phyloP scores from a whole-genome alignment of 2,329 filamentous ascomycete genomes.

The Onygenales sp. region DNA sequence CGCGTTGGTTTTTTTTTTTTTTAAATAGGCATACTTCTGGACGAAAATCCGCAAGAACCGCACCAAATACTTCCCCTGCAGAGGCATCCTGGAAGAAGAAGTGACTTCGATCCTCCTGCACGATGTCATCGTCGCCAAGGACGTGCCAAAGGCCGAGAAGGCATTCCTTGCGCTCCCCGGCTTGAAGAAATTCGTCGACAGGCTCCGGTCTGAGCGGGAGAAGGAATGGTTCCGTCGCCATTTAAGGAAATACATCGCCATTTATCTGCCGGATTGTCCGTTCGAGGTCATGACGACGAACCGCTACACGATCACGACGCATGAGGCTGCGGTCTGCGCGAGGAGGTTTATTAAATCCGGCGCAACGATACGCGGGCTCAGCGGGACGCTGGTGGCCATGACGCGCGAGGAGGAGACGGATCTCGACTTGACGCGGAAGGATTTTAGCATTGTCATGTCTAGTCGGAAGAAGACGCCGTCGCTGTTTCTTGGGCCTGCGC shows the following conservation, averaged over 20 bases:
- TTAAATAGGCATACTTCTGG: slow-evolving; percentile 93
- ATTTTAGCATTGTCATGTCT: slow-evolving; percentile 95
- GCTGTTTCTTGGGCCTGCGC: slow-evolving; percentile 86
- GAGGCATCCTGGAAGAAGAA: slow-evolving; percentile 62
- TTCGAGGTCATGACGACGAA: slow-evolving; percentile 93
- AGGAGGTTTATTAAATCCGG: slow-evolving; percentile 69
- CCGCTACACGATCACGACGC: slow-evolving; percentile 81
- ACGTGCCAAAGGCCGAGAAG: slow-evolving; percentile 60
- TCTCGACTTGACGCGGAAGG: slow-evolving; percentile 71
- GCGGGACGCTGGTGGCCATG: slow-evolving; percentile 84
- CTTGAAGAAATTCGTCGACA: slow-evolving; percentile 59
- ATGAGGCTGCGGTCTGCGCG: slow-evolving; percentile 81
- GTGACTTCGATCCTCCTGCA: slow-evolving; percentile 51
- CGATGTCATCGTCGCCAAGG: slow-evolving; percentile 64
- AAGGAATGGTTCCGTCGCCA: slow-evolving; percentile 80
- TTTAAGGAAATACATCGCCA: slow-evolving; percentile 79
- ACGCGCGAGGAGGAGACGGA: slow-evolving; percentile 82
- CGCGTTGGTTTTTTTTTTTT: background rate
- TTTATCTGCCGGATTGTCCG: slow-evolving; percentile 87
- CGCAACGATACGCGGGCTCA: slow-evolving; percentile 82
- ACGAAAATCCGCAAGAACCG: slow-evolving; percentile 91
- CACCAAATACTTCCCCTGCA: slow-evolving; percentile 71
- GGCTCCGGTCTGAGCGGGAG: slow-evolving; percentile 64
- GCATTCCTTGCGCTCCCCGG: slow-evolving; percentile 64
- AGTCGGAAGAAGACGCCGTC: slow-evolving; percentile 84